Evolutionary conservation across 371 early-diverging fungal genomes (phyloP), one percentile per base, ranked within the genome.

Genomic region (Circinella umbellata): DNA sequence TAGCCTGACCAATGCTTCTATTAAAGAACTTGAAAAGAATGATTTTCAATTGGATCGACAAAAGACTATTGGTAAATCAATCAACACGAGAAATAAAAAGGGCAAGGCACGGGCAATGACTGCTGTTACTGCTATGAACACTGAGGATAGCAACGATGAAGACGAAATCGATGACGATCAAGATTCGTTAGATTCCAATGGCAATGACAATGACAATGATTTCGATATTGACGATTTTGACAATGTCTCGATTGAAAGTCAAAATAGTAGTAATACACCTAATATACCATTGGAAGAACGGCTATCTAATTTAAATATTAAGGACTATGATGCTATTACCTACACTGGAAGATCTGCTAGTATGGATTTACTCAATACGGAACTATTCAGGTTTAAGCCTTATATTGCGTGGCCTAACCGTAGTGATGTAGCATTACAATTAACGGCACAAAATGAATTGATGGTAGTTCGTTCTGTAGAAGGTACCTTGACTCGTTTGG

Each of bases 281-380:
- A 64, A 48, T 35, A 53, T 18, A 13, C n/a, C 53, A 36, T 34
- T 57, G 11, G 49, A 53, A 67, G 74, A 63, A 20, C 75, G 62
- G 49, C 38, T 75, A 7, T 69, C 79, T 17, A 71, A 71, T 46
- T 54, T 79, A 34, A 69, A 73, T 35, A 38, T 80, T 15, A 69
- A 83, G 14, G 83, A 85, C 55, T 81, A 82, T 67, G 83, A 82
- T 37, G 63, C 78, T 0, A 74, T 82, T 27, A 80, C 76, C 55
- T 85, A 85, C 39, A 73, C 79, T 9, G 85, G 85, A 0, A 63
- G 69, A 39, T 82, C 83, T 4, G 83, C 85, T 61, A 80, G 83
- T 39, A 59, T 81, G 15, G 73, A 76, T 34, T 62, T 80, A 10
- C 38, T 81, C 18, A 72, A 81, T 42, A 53, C 76, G 20, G 67